Conservation (phyloP, 169 alveolate species). For the Cardiosporidium cionae region DNA sequence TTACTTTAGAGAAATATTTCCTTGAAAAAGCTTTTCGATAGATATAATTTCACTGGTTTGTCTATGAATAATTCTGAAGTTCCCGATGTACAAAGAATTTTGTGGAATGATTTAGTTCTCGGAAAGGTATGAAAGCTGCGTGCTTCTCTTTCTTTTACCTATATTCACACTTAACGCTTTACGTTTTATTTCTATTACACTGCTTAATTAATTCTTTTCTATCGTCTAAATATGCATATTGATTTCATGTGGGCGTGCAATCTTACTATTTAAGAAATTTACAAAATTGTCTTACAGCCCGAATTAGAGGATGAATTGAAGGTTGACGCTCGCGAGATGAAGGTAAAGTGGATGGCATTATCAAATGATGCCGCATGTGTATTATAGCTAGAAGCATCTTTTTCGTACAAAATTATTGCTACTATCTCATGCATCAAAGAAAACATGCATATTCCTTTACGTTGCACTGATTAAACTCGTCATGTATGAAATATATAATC, state of each 20-base stretch:
- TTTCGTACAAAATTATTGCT: not conserved
- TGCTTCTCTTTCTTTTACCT: no score
- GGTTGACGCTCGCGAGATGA: constrained; percentile 69
- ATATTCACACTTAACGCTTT: no score
- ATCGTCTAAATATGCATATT: not conserved
- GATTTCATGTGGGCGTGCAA: not conserved
- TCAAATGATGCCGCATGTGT: not conserved
- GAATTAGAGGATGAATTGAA: constrained; percentile 58
- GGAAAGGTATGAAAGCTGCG: constrained; percentile 20
- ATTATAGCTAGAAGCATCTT: not conserved
- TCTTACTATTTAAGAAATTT: not conserved
- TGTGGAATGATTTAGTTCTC: constrained; percentile 19
- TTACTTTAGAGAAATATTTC: constrained; percentile 3
- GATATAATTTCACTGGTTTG: constrained; percentile 21
- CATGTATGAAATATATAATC: not conserved
- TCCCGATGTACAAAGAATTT: constrained; percentile 4
- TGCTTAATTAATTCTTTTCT: no score
- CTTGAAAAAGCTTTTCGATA: not conserved
- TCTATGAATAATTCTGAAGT: constrained; percentile 3
- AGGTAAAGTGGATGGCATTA: constrained; percentile 23
- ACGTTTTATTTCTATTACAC: no score
- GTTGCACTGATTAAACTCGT: not conserved
- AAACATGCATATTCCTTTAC: not conserved
- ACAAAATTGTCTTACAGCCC: constrained; percentile 39
- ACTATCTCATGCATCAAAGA: not conserved